These are phyloP conservation scores for Beta lomatogona DNA, from an alignment of 179 eudicot genomes.

Conservation along the genomic window DNA sequence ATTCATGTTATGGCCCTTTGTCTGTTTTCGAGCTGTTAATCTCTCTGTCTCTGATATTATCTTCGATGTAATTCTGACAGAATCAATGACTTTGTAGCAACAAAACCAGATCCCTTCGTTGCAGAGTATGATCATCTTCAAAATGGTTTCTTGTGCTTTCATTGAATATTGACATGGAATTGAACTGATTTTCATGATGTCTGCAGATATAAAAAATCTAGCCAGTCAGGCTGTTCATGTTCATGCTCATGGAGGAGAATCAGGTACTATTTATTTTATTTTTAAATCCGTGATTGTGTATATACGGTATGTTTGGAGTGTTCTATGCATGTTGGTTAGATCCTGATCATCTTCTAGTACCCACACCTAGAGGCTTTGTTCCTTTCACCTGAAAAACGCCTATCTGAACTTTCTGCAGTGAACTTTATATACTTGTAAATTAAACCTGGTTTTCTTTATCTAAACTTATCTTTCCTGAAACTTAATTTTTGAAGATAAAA, in stretches of 20 bases:
- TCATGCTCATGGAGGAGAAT: conserved; percentile 31
- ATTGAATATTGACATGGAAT: not conserved
- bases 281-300: not conserved
- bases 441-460: not conserved
- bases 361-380: not conserved
- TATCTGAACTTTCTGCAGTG: not conserved
- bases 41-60: conserved; percentile 3
- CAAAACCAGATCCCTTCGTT: conserved; percentile 25
- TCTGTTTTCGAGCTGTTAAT: conserved; percentile 6
- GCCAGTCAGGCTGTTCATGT: conserved; percentile 22
- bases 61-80: conserved; percentile 19
- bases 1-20: not conserved
- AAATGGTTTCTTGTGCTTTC: not conserved
- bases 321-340: not conserved
- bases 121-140: conserved; percentile 28
- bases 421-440: not conserved
- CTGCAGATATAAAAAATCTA: conserved; percentile 33
- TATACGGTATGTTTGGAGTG: not conserved
- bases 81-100: conserved; percentile 34
- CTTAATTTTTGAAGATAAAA: not conserved
- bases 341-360: not conserved
- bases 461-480: not conserved
- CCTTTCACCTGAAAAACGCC: not conserved
- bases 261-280: not conserved
- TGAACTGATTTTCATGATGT: not conserved